These are phyloP conservation scores for Fonsecaea erecta DNA, from an alignment of 2,329 filamentous ascomycete species.

Conservation along the genomic window DNA sequence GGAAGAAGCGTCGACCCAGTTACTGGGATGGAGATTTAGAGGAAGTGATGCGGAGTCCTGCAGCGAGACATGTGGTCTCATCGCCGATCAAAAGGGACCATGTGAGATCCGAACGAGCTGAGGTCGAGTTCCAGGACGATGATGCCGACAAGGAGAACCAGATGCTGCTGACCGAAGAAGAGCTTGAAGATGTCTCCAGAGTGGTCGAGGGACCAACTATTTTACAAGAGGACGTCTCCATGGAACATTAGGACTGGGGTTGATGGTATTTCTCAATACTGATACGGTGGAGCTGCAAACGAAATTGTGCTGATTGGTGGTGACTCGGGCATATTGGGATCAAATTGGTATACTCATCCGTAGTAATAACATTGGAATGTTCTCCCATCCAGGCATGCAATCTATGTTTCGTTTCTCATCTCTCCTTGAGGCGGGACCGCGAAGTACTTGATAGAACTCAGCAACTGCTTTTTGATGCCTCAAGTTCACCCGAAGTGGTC, in stretches of 20 bases:
- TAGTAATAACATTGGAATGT: background rate
- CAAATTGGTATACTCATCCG: background rate
- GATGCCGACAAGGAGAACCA: conserved; percentile 12
- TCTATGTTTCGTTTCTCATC: background rate
- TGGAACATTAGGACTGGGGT: conserved; percentile 10
- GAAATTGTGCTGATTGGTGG: background rate
- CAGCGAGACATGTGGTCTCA: conserved; percentile 33
- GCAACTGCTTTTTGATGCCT: background rate
- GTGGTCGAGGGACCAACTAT: conserved; percentile 18
- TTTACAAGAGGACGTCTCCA: conserved; percentile 12
- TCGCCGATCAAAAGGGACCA: conserved; percentile 32
- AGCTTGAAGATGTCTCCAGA: conserved; percentile 15
- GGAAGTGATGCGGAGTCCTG: conserved; percentile 35
- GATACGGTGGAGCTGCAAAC: background rate
- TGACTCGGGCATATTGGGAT: background rate
- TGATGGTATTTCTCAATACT: background rate
- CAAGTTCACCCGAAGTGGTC: no score
- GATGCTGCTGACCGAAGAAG: conserved; percentile 14
- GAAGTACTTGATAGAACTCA: background rate
- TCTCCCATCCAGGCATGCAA: background rate
- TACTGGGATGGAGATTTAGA: conserved; percentile 38
- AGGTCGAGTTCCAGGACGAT: conserved; percentile 27
- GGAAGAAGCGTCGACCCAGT: conserved; percentile 37
- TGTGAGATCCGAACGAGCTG: conserved; percentile 29
- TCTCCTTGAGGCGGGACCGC: background rate